A percentile compares a stretch with the other conserved stretches of the same genome.
phyloP scores from a whole-genome alignment of 2,329 filamentous ascomycete species.

The Truncatella angustata region DNA sequence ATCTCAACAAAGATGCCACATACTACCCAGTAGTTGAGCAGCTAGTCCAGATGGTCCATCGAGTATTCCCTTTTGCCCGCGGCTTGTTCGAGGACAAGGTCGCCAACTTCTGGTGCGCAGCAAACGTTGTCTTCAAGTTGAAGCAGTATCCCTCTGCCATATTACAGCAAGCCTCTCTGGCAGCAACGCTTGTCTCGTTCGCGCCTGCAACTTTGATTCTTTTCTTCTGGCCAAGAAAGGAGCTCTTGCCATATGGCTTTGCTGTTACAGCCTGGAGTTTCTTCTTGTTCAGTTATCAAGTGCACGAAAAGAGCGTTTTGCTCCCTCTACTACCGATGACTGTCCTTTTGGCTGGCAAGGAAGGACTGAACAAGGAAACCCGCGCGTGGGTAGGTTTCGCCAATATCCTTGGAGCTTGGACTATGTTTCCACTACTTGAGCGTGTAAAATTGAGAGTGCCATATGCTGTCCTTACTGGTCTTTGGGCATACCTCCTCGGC shows the following conservation, averaged over 20 bases:
- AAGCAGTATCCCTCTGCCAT: slow-evolving; percentile 67
- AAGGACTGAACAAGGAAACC: slow-evolving; percentile 72
- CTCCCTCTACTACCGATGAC: slow-evolving; percentile 94
- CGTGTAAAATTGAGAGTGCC: slow-evolving; percentile 82
- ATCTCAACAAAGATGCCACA: slow-evolving; percentile 62
- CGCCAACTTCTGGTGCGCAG: slow-evolving; percentile 94
- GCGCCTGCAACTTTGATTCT: slow-evolving; percentile 76
- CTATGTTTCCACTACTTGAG: slow-evolving; percentile 86
- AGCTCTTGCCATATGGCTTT: slow-evolving; percentile 75
- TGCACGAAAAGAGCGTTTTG: slow-evolving; percentile 96
- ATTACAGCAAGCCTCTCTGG: slow-evolving; percentile 74
- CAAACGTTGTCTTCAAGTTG: slow-evolving; percentile 88
- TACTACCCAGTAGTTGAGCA: slow-evolving; percentile 78
- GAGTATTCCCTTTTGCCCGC: slow-evolving; percentile 94
- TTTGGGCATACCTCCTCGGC: slow-evolving; percentile 91
- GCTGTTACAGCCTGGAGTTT: slow-evolving; percentile 91
- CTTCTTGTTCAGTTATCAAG: slow-evolving; percentile 96
- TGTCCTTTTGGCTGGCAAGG: slow-evolving; percentile 72
- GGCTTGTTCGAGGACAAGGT: slow-evolving; percentile 98
- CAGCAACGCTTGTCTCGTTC: slow-evolving; percentile 73
- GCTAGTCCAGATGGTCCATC: slow-evolving; percentile 78
- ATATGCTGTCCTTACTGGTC: slow-evolving; percentile 77
- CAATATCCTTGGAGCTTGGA: slow-evolving; percentile 87
- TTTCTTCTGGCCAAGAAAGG: slow-evolving; percentile 73
- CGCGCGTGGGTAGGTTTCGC: slow-evolving; percentile 95